A percentile compares a stretch with the other conserved stretches of the same genome.
Evolutionary conservation across 371 early-diverging fungal species (phyloP).

Genomic region (Nematocida ironsii): DNA sequence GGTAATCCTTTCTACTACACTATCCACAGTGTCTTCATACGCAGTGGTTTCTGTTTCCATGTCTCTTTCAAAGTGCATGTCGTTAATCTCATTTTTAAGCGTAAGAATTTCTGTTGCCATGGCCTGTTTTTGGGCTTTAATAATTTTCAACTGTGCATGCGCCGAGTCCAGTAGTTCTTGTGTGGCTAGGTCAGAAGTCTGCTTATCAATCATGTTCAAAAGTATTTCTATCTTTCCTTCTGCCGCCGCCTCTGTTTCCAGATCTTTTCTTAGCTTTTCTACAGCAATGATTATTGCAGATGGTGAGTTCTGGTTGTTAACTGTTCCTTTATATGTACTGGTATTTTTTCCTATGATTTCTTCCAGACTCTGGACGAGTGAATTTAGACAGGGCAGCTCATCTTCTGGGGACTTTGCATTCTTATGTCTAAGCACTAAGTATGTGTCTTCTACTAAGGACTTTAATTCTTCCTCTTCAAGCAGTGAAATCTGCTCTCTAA

Average conservation of each 20-base stretch:
- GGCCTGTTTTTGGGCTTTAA: neutral
- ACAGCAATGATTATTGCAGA: slow-evolving; percentile 18
- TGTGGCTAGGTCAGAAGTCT: slow-evolving; percentile 8
- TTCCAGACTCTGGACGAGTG: slow-evolving; percentile 58
- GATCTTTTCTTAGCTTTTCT: slow-evolving; percentile 13
- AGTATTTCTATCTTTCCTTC: slow-evolving; percentile 23
- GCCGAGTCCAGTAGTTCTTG: neutral
- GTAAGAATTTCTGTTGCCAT: slow-evolving; percentile 1
- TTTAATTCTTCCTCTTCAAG: slow-evolving; percentile 64
- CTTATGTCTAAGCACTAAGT: slow-evolving; percentile 63
- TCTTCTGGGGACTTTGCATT: slow-evolving; percentile 43
- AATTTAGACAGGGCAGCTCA: slow-evolving; percentile 49
- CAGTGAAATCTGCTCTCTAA: slow-evolving; percentile 59
- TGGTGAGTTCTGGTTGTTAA: slow-evolving; percentile 5
- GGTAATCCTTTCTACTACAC: neutral
- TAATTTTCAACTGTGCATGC: neutral
- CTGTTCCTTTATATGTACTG: slow-evolving; percentile 1
- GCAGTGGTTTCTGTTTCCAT: slow-evolving; percentile 12
- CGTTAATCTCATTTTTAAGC: slow-evolving; percentile 8
- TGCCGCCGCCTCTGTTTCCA: slow-evolving; percentile 7
- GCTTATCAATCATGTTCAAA: slow-evolving; percentile 21
- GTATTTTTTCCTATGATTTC: slow-evolving; percentile 55
- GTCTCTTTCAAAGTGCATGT: slow-evolving; percentile 6
- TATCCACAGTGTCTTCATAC: slow-evolving; percentile 16
- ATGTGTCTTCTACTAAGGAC: slow-evolving; percentile 66